phyloP scores from a whole-genome alignment of 192 early-diverging fungal genomes.

The Backusella westeae region DNA sequence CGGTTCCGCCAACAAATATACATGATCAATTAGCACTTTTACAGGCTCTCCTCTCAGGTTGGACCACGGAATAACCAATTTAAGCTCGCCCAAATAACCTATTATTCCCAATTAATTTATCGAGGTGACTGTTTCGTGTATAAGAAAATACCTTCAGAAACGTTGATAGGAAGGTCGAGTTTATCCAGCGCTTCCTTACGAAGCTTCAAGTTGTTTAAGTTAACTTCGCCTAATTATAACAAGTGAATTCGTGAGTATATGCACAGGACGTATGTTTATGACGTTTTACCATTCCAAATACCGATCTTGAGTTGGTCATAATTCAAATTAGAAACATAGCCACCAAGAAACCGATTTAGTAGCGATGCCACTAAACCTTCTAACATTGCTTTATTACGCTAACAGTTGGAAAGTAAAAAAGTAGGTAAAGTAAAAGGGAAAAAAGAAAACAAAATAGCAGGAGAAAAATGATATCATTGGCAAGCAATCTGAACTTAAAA shows the following conservation, averaged over 20 bases:
- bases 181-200: conserved; percentile 79
- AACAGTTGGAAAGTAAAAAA: not conserved
- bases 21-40: conserved; percentile 69
- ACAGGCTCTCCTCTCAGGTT: conserved; percentile 85
- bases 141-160: conserved; percentile 48
- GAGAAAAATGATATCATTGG: not conserved
- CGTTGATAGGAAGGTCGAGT: conserved; percentile 81
- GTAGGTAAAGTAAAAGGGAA: not conserved
- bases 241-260: not conserved
- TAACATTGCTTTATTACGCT: conserved; percentile 42
- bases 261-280: not conserved
- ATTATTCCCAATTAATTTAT: conserved; percentile 7
- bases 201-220: conserved; percentile 77
- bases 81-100: conserved; percentile 83
- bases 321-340: conserved; percentile 82
- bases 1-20: conserved; percentile 75
- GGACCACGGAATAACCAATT: conserved; percentile 82
- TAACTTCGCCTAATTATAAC: conserved; percentile 66
- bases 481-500: not conserved
- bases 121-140: not conserved
- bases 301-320: conserved; percentile 82
- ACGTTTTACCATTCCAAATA: conserved; percentile 72
- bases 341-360: conserved; percentile 69
- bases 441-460: not conserved
- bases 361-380: conserved; percentile 62